Percentiles rank a stretch among this genome's conserved stretches.
phyloP scores from a whole-genome alignment of 331 rosid genomes.

The Arachis monticola region DNA sequence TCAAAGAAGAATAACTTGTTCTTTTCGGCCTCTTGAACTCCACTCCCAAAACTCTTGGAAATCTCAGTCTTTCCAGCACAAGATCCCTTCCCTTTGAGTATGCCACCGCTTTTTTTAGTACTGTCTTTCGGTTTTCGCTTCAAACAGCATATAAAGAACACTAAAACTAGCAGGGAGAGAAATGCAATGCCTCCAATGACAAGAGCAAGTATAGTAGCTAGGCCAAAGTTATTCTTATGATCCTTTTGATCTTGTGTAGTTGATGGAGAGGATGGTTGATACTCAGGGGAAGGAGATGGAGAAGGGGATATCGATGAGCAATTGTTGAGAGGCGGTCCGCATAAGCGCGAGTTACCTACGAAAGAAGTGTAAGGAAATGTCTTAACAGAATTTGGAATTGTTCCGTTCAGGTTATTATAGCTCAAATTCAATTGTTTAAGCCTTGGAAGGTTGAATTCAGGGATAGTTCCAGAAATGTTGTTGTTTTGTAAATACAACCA shows the following conservation, averaged over 20 bases:
- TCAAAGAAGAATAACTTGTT: conserved; percentile 81
- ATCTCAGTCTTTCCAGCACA: conserved; percentile 63
- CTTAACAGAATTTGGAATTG: conserved; percentile 65
- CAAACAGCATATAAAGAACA: conserved; percentile 47
- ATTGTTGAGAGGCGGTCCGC: conserved; percentile 67
- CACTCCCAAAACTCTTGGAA: conserved; percentile 80
- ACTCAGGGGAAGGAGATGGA: conserved; percentile 51
- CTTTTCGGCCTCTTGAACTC: conserved; percentile 81
- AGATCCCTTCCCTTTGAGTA: conserved; percentile 60
- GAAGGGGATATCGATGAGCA: conserved; percentile 54
- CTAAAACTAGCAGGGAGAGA: conserved; percentile 50
- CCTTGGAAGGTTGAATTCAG: conserved; percentile 61
- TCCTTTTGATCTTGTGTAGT: conserved; percentile 40
- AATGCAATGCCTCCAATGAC: conserved; percentile 59
- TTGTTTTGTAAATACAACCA: conserved; percentile 66
- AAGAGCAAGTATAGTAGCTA: conserved; percentile 55
- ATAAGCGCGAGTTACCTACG: conserved; percentile 64
- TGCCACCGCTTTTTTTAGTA: conserved; percentile 38
- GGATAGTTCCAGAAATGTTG: conserved; percentile 66
- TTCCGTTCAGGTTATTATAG: conserved; percentile 66
- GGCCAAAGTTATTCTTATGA: conserved; percentile 48
- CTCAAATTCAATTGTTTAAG: conserved; percentile 69
- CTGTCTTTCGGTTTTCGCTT: conserved; percentile 49
- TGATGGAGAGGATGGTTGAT: conserved; percentile 46
- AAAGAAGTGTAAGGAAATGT: conserved; percentile 66